Evolutionary conservation across 441 rosid genomes (phyloP), one percentile per base, ranked within the genome.

Genomic region (Geranium incanum): DNA sequence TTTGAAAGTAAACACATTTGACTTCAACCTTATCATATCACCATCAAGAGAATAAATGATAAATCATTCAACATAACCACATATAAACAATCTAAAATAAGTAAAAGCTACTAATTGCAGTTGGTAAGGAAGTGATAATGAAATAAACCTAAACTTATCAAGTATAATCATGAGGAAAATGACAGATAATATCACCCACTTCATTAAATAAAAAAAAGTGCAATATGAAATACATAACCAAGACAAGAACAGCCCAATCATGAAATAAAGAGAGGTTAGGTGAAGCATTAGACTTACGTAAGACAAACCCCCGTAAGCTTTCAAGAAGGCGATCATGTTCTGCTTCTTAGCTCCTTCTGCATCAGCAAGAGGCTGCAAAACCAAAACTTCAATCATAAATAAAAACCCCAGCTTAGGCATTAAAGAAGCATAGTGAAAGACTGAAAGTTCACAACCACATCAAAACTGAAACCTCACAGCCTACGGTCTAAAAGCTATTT

Each of bases 281-380:
- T 15, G 59, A 23, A 69, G 15, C 43, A 68, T 3, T 8, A 68
- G 75, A 86, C 97, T 89, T 84, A 92, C 96, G 78, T 78, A 95
- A 67, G 99, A 90, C 72, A 75, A 82, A 77, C 98, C 99, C 16
- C 98, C 99, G 52, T 86, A 84, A 13, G 91, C 84, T 74, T 84
- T 86, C 55, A 95, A 78, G 23, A 95, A 85, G 73, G 85, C 96
- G 6, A 85, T 85, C 98, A 95, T 89, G 75, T 38, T 78, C 74
- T 62, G 78, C 76, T 89, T 90, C 82, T 86, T 95, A 72, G 99
- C 97, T 79, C 99, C 99, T 85, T 92, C 98, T 50, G 98, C 98
- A 81, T 95, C 99, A 77, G 99, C 98, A 60, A 95, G 80, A 70
- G 99, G 98, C 99, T 95, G 83, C 69, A 72, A 70, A 60, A 21